Conservation (phyloP, 2,329 filamentous ascomycete species). For the Cercospora brassicicola region DNA sequence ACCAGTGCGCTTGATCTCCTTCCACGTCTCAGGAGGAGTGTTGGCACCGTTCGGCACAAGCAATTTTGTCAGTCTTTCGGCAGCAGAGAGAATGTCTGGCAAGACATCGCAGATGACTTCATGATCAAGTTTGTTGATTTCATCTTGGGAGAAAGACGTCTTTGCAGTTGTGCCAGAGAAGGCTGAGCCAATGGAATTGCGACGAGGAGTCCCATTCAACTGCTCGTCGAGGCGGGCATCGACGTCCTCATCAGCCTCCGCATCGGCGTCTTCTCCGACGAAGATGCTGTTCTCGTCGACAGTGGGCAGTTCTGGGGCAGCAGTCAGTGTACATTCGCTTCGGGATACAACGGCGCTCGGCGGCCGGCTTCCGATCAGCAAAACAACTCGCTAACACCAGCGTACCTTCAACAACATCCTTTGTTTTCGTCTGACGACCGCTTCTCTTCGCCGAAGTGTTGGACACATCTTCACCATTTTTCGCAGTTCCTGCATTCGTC, state of each 20-base stretch:
- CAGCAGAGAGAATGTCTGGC: conserved; percentile 38
- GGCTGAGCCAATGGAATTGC: conserved; percentile 36
- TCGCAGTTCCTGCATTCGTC: background rate
- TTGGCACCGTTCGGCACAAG: conserved; percentile 34
- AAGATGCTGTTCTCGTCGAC: conserved; percentile 11
- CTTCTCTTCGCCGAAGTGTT: background rate
- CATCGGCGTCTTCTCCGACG: conserved; percentile 11
- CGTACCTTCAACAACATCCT: conserved; percentile 6
- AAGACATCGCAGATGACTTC: conserved; percentile 46
- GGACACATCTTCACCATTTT: background rate
- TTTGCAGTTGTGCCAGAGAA: conserved; percentile 52
- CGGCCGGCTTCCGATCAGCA: background rate
- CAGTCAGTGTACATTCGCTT: background rate
- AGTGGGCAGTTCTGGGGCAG: conserved; percentile 11
- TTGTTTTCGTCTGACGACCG: background rate
- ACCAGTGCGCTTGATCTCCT: conserved; percentile 38
- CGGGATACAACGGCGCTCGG: background rate
- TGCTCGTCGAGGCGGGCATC: conserved; percentile 25
- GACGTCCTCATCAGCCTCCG: conserved; percentile 14
- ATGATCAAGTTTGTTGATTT: conserved; percentile 45
- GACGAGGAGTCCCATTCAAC: conserved; percentile 21
- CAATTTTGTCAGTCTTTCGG: conserved; percentile 33
- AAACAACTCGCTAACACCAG: background rate
- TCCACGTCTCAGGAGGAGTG: conserved; percentile 29
- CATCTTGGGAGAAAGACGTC: conserved; percentile 48